Percentiles rank a stretch among this genome's conserved stretches.
Evolutionary conservation across 2,329 filamentous ascomycete genomes (phyloP).

Genomic region (Pseudocercospora crystallina): DNA sequence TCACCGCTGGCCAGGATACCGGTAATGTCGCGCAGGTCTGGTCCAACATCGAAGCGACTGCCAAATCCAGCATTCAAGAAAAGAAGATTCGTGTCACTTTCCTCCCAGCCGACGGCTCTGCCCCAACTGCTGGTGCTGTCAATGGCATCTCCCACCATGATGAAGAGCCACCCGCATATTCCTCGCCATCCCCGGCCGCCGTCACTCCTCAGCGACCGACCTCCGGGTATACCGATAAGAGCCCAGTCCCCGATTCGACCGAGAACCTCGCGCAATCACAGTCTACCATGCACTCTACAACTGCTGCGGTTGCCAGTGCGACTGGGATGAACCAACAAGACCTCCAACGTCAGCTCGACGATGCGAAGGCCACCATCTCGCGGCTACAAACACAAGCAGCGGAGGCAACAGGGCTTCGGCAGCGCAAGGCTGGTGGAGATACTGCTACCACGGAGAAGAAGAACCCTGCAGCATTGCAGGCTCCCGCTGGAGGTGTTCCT

Average conservation of each 20-base stretch:
- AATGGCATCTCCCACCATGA: conserved; percentile 34
- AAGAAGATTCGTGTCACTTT: conserved; percentile 94
- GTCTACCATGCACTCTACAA: conserved; percentile 40
- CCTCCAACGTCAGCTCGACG: conserved; percentile 69
- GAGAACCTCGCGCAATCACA: conserved; percentile 31
- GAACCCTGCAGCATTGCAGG: conserved; percentile 20
- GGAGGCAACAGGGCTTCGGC: conserved; percentile 65
- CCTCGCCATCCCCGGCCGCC: conserved; percentile 54
- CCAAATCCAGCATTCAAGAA: conserved; percentile 80
- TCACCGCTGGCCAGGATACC: conserved; percentile 81
- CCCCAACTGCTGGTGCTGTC: conserved; percentile 28
- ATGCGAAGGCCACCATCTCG: conserved; percentile 72
- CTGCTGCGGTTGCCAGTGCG: conserved; percentile 47
- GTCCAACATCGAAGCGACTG: conserved; percentile 68
- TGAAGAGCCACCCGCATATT: conserved; percentile 53
- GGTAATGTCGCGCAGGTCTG: conserved; percentile 79
- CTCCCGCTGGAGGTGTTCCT: conserved; percentile 68
- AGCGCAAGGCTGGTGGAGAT: conserved; percentile 62
- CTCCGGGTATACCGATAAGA: conserved; percentile 30
- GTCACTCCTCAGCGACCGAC: conserved; percentile 46
- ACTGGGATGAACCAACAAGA: conserved; percentile 59
- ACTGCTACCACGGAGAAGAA: conserved; percentile 22
- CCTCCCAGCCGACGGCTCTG: conserved; percentile 61
- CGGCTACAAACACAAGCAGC: conserved; percentile 63
- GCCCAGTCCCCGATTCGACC: conserved; percentile 29